Evolutionary conservation across 1,284 basidiomycete species (phyloP), one percentile per base, ranked within the genome.

Genomic region (Ganoderma sinense): DNA sequence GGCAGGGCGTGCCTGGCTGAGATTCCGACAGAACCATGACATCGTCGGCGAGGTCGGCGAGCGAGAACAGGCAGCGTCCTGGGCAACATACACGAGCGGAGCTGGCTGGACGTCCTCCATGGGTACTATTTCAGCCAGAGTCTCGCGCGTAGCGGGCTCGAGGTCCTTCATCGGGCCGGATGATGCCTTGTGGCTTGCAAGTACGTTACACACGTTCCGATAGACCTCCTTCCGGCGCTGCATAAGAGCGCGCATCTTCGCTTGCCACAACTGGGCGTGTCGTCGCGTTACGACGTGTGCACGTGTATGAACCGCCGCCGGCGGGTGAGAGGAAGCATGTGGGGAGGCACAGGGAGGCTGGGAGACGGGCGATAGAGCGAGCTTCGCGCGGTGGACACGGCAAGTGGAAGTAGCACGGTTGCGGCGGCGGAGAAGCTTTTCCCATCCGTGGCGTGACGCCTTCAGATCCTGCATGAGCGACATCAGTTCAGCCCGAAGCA

Each of bases 221-320:
- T 51, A 14, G 23, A 51, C 48, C 48, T 51, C 48, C 48, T 51
- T 51, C 48, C 23, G 23, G 48, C 48, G 48, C 48, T 51, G 48
- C 48, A 51, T 51, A 51, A n/a, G 48, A 51, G 48, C 48, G 26
- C 48, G 48, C 48, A 51, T 26, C 48, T 51, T 51, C 48, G 48
- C 48, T 13, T 51, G 48, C 48, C 48, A 26, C 11, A 51, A 51
- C 23, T 51, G 48, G 26, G 48, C 48, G 8, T 26, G 48, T 51
- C 48, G 48, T 26, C 23, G 23, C 11, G 11, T 11, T 8, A 26
- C 48, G 23, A 51, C 23, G 11, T 51, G 48, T 23, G 23, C 48
- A 51, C 48, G 48, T 51, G 10, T 5, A 26, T 8, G 48, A 26
- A 51, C 48, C 48, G 23, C 23, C 23, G 23, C 10, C 10, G 48